Evolutionary conservation across 441 rosid genomes (phyloP).

Genomic region (Populus hybrid): DNA sequence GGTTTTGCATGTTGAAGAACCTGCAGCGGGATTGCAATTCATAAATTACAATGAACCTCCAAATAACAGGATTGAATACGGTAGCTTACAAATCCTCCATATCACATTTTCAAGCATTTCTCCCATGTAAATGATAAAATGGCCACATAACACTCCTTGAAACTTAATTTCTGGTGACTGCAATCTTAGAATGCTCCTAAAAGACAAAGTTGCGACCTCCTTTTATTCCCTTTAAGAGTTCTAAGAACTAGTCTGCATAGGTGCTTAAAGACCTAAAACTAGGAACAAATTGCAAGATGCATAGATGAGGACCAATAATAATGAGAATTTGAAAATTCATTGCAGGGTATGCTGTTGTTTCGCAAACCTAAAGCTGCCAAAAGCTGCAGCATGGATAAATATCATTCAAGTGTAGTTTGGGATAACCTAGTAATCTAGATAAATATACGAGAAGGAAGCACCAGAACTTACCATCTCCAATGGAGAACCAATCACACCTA

Average conservation of each 20-base stretch:
- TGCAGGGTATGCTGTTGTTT: not conserved
- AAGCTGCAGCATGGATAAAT: not conserved
- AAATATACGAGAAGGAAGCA: not conserved
- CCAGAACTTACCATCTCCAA: slow-evolving; percentile 16
- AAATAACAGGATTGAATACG: not conserved
- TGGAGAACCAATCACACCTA: too few relatives aligned
- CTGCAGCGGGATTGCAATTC: slow-evolving; percentile 29
- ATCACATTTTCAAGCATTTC: not conserved
- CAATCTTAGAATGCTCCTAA: not conserved
- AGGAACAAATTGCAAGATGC: not conserved
- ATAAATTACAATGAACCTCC: not conserved
- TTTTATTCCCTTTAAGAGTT: too few relatives aligned
- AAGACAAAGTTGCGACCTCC: not conserved
- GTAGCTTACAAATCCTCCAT: not conserved
- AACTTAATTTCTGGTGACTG: not conserved
- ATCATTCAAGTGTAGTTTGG: not conserved
- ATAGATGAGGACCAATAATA: not conserved
- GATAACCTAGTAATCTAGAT: not conserved
- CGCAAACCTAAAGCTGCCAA: not conserved
- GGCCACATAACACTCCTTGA: not conserved
- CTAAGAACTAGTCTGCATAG: too few relatives aligned
- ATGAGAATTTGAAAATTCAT: not conserved
- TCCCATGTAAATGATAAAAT: too few relatives aligned
- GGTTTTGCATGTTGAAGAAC: slow-evolving; percentile 50
- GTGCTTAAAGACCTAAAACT: not conserved